Evolutionary conservation across 495 filamentous ascomycete species (phyloP).

Genomic region (Penicillium manginii): DNA sequence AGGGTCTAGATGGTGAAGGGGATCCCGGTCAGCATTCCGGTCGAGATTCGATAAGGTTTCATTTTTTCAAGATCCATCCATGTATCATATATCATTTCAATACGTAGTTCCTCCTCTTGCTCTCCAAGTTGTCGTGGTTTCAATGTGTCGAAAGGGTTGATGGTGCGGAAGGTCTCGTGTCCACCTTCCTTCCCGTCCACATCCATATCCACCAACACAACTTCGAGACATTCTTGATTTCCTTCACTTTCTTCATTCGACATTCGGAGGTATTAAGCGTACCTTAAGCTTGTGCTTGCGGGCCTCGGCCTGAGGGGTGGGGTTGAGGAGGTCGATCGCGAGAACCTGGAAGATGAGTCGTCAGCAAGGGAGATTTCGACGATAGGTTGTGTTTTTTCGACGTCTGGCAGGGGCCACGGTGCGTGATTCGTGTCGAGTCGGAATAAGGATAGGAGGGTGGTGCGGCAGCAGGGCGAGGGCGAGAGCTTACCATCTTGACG

Average conservation of each 20-base stretch:
- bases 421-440: conserved; percentile 9
- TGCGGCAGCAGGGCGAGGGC: conserved; percentile 19
- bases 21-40: conserved; percentile 21
- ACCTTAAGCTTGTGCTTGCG: conserved; percentile 99
- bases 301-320: conserved; percentile 89
- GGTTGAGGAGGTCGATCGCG: conserved; percentile 99
- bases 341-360: conserved; percentile 74
- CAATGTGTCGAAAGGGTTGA: background rate
- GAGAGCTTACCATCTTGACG: conserved; percentile 54
- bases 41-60: background rate
- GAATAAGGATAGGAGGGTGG: conserved; percentile 10
- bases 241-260: conserved; percentile 15
- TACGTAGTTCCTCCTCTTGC: background rate
- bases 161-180: background rate
- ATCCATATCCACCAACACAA: conserved; percentile 4
- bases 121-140: conserved; percentile 1
- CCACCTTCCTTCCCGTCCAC: conserved; percentile 8
- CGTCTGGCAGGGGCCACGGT: conserved; percentile 4
- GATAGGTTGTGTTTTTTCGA: conserved; percentile 14
- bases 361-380: conserved; percentile 10
- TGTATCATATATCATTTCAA: background rate
- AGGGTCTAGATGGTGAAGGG: conserved; percentile 62
- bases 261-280: conserved; percentile 36
- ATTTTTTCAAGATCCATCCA: conserved; percentile 4
- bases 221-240: conserved; percentile 14